Conservation (phyloP, 2,329 filamentous ascomycete genomes). For the Fusarium sulawesiense region DNA sequence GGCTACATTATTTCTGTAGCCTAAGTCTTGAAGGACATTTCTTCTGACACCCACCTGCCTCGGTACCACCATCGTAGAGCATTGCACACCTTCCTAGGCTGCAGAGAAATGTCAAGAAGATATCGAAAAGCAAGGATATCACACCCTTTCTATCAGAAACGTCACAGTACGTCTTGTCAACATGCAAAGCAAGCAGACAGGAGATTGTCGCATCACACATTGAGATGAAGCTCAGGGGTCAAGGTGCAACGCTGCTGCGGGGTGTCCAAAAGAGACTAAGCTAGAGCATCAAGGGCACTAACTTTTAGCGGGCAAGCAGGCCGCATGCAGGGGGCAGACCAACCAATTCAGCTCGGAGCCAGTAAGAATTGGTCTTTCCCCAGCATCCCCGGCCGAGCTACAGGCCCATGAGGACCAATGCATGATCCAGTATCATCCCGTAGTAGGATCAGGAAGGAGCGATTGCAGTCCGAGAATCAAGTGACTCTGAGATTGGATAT, state of each 20-base stretch:
- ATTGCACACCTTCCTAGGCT: neutral
- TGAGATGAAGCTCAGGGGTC: constrained; percentile 35
- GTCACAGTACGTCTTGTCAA: constrained; percentile 7
- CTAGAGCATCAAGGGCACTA: constrained; percentile 40
- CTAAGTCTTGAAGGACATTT: too few relatives aligned
- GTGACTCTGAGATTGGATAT: constrained; percentile 19
- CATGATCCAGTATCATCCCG: constrained; percentile 24
- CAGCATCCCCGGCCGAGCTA: constrained; percentile 22
- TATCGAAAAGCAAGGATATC: neutral
- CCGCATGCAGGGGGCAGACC: constrained; percentile 44
- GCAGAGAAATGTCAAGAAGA: neutral
- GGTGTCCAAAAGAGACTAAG: constrained; percentile 26
- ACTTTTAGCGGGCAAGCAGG: constrained; percentile 41
- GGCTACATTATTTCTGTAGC: too few relatives aligned
- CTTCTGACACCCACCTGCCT: too few relatives aligned
- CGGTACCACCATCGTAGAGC: neutral
- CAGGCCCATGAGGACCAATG: constrained; percentile 23
- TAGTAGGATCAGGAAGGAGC: constrained; percentile 38
- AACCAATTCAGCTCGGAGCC: constrained; percentile 23
- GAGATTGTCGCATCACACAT: constrained; percentile 30
- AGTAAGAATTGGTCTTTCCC: constrained; percentile 15
- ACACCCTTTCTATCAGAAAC: neutral
- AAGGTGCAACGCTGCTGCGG: constrained; percentile 39
- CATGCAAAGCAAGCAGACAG: constrained; percentile 6
- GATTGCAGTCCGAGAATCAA: constrained; percentile 20